Percentiles rank a stretch among this genome's conserved stretches.
phyloP scores from a whole-genome alignment of 2,329 filamentous ascomycete genomes.

The Furcasterigmium sp. region DNA sequence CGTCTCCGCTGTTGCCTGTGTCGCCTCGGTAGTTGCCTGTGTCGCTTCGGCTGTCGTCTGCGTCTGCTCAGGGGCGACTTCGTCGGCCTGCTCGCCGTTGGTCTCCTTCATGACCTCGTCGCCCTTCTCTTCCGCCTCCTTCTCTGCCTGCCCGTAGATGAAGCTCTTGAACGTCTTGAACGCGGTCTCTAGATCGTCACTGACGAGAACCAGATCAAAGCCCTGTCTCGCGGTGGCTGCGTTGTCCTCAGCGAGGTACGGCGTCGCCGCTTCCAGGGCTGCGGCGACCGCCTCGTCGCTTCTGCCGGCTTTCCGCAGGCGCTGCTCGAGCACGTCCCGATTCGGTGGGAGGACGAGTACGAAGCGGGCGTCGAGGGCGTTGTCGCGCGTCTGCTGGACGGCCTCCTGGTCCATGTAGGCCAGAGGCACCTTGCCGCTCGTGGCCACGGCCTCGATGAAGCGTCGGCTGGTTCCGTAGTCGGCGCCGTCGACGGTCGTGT shows the following conservation, averaged over 20 bases:
- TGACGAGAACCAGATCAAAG: constrained; percentile 10
- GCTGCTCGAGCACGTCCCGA: constrained; percentile 16
- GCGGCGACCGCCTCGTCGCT: constrained; percentile 16
- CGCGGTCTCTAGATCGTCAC: constrained; percentile 9
- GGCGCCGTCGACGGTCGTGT: constrained; percentile 39
- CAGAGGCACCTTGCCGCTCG: constrained; percentile 54
- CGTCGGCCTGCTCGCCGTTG: too few relatives aligned
- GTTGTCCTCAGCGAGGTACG: constrained; percentile 17
- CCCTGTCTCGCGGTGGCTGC: constrained; percentile 4
- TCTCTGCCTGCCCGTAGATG: constrained; percentile 5
- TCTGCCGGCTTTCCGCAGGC: constrained; percentile 20
- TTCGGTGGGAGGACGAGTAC: constrained; percentile 44
- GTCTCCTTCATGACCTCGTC: not conserved
- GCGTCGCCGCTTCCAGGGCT: constrained; percentile 14
- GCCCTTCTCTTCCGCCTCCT: not conserved
- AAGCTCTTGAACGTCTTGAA: constrained; percentile 6
- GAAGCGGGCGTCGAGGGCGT: constrained; percentile 49
- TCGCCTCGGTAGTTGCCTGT: not conserved
- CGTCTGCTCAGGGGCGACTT: not conserved
- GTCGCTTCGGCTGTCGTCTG: too few relatives aligned
- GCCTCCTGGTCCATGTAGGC: constrained; percentile 48
- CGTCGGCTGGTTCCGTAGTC: constrained; percentile 54
- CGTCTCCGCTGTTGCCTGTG: too few relatives aligned
- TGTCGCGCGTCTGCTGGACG: constrained; percentile 51
- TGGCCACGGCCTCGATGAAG: constrained; percentile 43